These are phyloP conservation scores for Bathelium albidoporum DNA, from an alignment of 495 filamentous ascomycete genomes.

Conservation along the genomic window DNA sequence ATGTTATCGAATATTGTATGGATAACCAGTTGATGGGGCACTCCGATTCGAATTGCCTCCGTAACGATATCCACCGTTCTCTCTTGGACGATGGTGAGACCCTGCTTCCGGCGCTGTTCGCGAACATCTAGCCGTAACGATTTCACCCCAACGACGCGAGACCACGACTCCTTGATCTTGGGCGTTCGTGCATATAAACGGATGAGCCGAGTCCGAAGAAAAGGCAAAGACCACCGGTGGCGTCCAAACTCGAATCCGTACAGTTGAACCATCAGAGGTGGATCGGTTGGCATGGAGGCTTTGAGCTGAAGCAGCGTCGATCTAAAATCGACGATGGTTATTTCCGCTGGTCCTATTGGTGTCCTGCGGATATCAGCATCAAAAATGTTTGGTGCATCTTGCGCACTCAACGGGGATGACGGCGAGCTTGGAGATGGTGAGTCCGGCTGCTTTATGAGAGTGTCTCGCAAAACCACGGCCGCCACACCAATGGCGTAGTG, in stretches of 20 bases:
- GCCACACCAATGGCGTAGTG: slow-evolving; percentile 88
- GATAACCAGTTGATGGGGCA: slow-evolving; percentile 89
- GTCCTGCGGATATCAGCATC: not conserved
- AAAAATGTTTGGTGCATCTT: not conserved
- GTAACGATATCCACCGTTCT: slow-evolving; percentile 73
- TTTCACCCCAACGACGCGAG: slow-evolving; percentile 72
- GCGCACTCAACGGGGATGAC: not conserved
- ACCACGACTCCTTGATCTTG: slow-evolving; percentile 71
- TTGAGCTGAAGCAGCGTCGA: slow-evolving; percentile 77
- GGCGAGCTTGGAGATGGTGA: not conserved
- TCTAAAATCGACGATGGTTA: slow-evolving; percentile 73
- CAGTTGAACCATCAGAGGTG: slow-evolving; percentile 79
- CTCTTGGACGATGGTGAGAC: slow-evolving; percentile 53
- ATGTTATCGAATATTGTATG: slow-evolving; percentile 89
- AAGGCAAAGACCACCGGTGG: slow-evolving; percentile 77
- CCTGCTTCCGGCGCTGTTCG: slow-evolving; percentile 57
- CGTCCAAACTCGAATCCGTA: slow-evolving; percentile 69
- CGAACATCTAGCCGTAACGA: slow-evolving; percentile 68
- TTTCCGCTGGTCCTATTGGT: slow-evolving; percentile 38
- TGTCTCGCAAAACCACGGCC: slow-evolving; percentile 58
- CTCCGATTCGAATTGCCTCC: slow-evolving; percentile 77
- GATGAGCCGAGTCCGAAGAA: slow-evolving; percentile 60
- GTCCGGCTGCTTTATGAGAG: slow-evolving; percentile 44
- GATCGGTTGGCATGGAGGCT: slow-evolving; percentile 73
- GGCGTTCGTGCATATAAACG: slow-evolving; percentile 81